Evolutionary conservation across 495 filamentous ascomycete species (phyloP).

Genomic region (Podospora pseudocomata): DNA sequence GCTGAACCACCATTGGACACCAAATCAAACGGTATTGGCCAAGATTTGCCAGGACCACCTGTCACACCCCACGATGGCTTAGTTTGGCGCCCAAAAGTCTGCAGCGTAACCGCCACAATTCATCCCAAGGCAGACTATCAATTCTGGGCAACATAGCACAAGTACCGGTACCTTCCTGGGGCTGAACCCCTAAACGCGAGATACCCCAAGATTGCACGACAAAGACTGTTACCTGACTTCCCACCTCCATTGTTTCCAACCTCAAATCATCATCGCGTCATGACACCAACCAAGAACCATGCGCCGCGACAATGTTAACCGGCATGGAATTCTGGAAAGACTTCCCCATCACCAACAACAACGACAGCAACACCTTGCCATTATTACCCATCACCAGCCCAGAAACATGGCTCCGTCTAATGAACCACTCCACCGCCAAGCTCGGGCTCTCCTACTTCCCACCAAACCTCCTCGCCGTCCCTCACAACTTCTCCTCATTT

Average conservation of each 20-base stretch:
- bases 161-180: not conserved
- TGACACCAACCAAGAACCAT: not conserved
- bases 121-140: not conserved
- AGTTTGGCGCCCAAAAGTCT: not conserved
- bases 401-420: not conserved
- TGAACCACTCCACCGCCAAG: slow-evolving; percentile 5
- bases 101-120: not conserved
- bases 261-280: not conserved
- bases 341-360: not conserved
- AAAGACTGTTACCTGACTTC: not conserved
- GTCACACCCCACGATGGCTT: not conserved
- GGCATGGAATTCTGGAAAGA: slow-evolving; percentile 5
- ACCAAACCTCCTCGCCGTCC: not conserved
- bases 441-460: not conserved
- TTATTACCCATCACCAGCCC: not conserved
- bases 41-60: not conserved
- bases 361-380: not conserved
- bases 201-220: not conserved
- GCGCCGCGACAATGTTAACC: not conserved
- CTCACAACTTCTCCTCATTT: not conserved
- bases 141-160: not conserved
- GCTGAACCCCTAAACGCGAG: not conserved
- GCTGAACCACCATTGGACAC: not conserved
- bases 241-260: not conserved
- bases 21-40: not conserved